Percentiles rank a stretch among this genome's conserved stretches.
phyloP scores from a whole-genome alignment of 1,284 basidiomycete genomes.

The Ganoderma lingzhi region DNA sequence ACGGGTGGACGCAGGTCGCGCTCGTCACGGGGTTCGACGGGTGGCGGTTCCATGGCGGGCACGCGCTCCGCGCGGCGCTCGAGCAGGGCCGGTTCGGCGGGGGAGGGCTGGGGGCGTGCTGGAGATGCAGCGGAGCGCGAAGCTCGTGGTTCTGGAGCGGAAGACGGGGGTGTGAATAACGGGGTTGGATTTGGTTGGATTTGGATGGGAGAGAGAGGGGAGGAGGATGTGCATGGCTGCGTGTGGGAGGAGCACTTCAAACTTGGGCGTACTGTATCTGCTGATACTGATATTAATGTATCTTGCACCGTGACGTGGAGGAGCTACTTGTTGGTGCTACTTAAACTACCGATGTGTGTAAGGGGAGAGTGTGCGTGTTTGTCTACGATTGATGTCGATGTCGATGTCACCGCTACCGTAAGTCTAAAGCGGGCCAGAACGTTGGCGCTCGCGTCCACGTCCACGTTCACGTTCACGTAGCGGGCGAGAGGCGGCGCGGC shows the following conservation, averaged over 20 bases:
- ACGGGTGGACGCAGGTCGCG: conserved; percentile 53
- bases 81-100: background rate
- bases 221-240: too few species aligned
- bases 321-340: background rate
- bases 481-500: conserved; percentile 4
- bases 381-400: background rate
- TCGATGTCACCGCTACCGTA: background rate
- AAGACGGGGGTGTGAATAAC: background rate
- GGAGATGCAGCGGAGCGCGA: conserved; percentile 51
- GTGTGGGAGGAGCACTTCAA: too few species aligned
- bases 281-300: background rate
- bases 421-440: background rate
- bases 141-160: conserved; percentile 58
- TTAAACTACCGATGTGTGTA: background rate
- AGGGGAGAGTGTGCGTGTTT: background rate
- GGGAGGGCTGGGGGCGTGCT: conserved; percentile 35
- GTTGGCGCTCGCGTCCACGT: background rate
- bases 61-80: conserved; percentile 33
- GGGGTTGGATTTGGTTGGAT: background rate
- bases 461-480: too few species aligned
- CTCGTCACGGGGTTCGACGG: conserved; percentile 57
- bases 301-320: too few species aligned
- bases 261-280: background rate
- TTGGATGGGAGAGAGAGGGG: too few species aligned
- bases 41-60: conserved; percentile 45